Conservation (phyloP, 2,329 filamentous ascomycete genomes). For the Alternaria sp. region DNA sequence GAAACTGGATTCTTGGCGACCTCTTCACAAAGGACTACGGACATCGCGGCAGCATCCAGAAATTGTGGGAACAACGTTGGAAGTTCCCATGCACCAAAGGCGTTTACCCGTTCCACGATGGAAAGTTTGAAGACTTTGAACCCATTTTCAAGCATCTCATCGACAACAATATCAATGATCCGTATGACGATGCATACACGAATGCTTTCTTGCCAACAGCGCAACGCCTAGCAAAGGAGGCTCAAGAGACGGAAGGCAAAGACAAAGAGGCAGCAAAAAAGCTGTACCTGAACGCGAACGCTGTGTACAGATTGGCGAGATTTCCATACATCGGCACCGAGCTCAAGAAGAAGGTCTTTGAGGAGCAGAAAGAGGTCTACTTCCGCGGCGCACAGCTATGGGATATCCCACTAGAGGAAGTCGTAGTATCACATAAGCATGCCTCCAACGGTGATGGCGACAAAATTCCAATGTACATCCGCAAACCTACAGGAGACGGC, state of each 20-base stretch:
- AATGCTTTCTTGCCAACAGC: constrained; percentile 67
- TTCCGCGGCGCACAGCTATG: constrained; percentile 58
- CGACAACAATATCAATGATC: constrained; percentile 68
- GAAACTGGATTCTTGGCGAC: constrained; percentile 47
- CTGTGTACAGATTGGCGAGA: constrained; percentile 74
- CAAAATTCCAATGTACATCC: constrained; percentile 70
- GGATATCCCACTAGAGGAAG: constrained; percentile 66
- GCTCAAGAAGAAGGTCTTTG: constrained; percentile 68
- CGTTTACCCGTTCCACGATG: constrained; percentile 78
- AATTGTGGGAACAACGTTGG: constrained; percentile 47
- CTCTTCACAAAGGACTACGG: constrained; percentile 50
- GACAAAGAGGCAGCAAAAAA: constrained; percentile 63
- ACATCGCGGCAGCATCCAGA: constrained; percentile 43
- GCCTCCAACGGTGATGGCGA: constrained; percentile 61
- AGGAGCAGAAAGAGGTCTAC: constrained; percentile 70
- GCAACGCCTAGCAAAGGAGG: constrained; percentile 62
- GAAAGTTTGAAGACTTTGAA: constrained; percentile 71
- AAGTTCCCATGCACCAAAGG: constrained; percentile 50
- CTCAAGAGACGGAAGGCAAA: constrained; percentile 30
- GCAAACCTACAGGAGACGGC: constrained; percentile 57
- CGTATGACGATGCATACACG: constrained; percentile 70
- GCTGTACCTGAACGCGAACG: constrained; percentile 73
- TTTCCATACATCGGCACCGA: constrained; percentile 66
- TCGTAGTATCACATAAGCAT: constrained; percentile 65
- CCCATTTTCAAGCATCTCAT: constrained; percentile 58